phyloP scores from a whole-genome alignment of 1,139 yeast species.

The Hansenula lynferdii region DNA sequence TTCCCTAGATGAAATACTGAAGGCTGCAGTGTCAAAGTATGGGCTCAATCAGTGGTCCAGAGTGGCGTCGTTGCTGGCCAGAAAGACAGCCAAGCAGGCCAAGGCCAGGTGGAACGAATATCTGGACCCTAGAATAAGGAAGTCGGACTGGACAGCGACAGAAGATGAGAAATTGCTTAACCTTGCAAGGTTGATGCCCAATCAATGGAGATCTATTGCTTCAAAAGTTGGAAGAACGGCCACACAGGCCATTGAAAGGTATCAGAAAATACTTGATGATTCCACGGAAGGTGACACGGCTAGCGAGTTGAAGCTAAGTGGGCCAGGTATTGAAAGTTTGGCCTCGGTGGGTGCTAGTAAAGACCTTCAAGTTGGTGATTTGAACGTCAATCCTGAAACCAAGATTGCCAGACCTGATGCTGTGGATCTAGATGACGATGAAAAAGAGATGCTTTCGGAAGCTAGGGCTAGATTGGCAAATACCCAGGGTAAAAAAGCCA shows the following conservation, averaged over 20 bases:
- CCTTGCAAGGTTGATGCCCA: slow-evolving; percentile 70
- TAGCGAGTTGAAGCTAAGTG: slow-evolving; percentile 38
- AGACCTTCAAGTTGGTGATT: slow-evolving; percentile 41
- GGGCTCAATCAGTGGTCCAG: slow-evolving; percentile 95
- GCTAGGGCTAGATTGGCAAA: slow-evolving; percentile 90
- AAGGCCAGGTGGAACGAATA: slow-evolving; percentile 92
- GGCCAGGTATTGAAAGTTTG: slow-evolving; percentile 54
- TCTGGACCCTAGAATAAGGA: slow-evolving; percentile 68
- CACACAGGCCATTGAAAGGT: slow-evolving; percentile 83
- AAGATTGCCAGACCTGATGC: slow-evolving; percentile 80
- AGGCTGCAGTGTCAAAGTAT: slow-evolving; percentile 89
- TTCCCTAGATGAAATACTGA: slow-evolving; percentile 63
- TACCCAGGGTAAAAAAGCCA: slow-evolving; percentile 94
- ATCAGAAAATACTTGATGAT: slow-evolving; percentile 68
- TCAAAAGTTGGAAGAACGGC: slow-evolving; percentile 81
- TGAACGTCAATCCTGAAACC: slow-evolving; percentile 73
- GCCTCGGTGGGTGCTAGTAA: slow-evolving; percentile 35
- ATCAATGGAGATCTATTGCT: slow-evolving; percentile 92
- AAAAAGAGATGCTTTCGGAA: slow-evolving; percentile 87
- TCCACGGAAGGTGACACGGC: slow-evolving; percentile 32
- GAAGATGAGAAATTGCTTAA: slow-evolving; percentile 74
- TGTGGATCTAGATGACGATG: slow-evolving; percentile 80
- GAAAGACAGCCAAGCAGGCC: slow-evolving; percentile 88
- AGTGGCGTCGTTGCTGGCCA: slow-evolving; percentile 79
- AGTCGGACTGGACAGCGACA: slow-evolving; percentile 63